Evolutionary conservation across 1,284 basidiomycete species (phyloP), one percentile per base, ranked within the genome.

Genomic region (Waitea zeae): DNA sequence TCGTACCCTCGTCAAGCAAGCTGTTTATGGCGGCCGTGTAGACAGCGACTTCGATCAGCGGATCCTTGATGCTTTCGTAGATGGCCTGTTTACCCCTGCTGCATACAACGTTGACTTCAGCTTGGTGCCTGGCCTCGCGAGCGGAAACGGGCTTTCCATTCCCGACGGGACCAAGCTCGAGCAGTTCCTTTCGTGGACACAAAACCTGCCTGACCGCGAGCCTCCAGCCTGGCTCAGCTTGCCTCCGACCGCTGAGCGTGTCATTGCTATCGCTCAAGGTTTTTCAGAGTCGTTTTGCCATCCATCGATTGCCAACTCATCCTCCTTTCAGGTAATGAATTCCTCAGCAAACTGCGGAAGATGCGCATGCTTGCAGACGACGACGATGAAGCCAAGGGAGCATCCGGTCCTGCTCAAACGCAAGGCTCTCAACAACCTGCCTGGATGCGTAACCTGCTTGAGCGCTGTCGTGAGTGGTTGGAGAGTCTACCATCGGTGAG

Each of bases 21-120:
- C 88, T 1, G 83, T 96, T 13, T 95, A 96, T 46, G 92, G 92
- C 40, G 92, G 92, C 12, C 65, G 88, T 41, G 64, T 93, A 36
- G 92, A 95, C 57, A 90, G 86, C 41, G 86, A 92, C 53, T 90
- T 87, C 48, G 92, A 97, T 50, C 90, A 93, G 50, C 65, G 69
- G 41, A 78, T 93, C 36, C 64, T 97, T 19, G 84, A 95, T 49
- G 74, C 86, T 12, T 95, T 96, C 47, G 88, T 95, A 17, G 84
- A 93, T 46, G 67, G 65, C 11, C 62, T 95, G 37, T 95, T 97
- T 61, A 87, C 79, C 0, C 68, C 86, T 2, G 54, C 63, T 14
- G 82, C 90, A 0, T 97, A 93, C 54, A 89, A 96, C 41, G 70
- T 88, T 37, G 83, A 89, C 54, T 96, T 93, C 56, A 72, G 75